Base-by-base conservation (phyloP, 768 basidiomycete genomes). In the Chalciporus chontae region DNA sequence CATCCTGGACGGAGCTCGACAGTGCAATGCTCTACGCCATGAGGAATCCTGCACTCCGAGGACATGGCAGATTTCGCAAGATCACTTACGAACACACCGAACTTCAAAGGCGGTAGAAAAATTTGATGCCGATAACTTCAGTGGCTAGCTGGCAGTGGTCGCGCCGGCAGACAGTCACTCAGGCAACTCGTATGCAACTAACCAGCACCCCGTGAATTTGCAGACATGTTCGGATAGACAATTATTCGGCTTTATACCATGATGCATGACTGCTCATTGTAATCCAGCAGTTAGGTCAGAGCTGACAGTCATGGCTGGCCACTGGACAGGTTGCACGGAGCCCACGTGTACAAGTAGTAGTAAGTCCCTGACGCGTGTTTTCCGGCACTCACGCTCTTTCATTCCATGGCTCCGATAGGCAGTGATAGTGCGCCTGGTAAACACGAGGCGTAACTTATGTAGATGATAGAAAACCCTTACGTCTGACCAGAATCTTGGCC, bases 381-480 rank as follows among this genome's bases (percentile, higher is more conserved):
- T 29, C 29, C 46, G 39, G 24, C 47, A 40, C 50, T 44, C 52
- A 50, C 43, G 40, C 41, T 45, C 41, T 23, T 32, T 39, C 32
- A 24, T 36, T 38, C 38, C 51, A 45, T 44, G 24, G 45, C 60
- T 45, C 43, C 46, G 67, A 67, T 53, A 56, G 65, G 58, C 58
- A 67, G 54, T 56, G 57, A 66, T 67, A 52, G 10, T 29, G 58
- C 66, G 24, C 63, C 66, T 61, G 68, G 59, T 45, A 26, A 54
- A 68, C 66, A 68, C 53, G 66, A 68, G 66, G 68, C 10, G 19
- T 31, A 31, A 15, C 37, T 27, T 37, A 21, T 21, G 21, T 21
- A 18, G 32, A 58, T 54, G 55, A 52, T 68, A 64, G 61, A 69
- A 68, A 69, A 58, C 57, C 53, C 45, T 32, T 52, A 14, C 43